Evolutionary conservation across 768 basidiomycete genomes (phyloP), one percentile per base, ranked within the genome.

Genomic region (Rhizopogon salebrosus): DNA sequence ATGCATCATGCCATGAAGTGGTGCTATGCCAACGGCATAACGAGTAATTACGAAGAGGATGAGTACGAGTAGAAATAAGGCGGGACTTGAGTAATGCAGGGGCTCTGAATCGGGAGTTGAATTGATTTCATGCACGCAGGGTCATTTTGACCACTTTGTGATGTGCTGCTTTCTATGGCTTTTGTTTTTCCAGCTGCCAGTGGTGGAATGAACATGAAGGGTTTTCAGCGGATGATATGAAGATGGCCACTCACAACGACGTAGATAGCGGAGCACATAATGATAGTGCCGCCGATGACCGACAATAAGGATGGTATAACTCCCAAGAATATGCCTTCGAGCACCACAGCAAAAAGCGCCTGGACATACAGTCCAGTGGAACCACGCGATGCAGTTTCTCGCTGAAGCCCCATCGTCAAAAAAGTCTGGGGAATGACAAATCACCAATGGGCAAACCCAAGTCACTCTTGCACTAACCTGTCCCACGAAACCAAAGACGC

Each of bases 241-340:
- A n/a, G n/a, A n/a, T n/a, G 13, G 22, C 22, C 11, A 66, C 80
- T 56, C 66, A 89, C 85, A 7, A 80, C 85, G 29, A 85, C 79
- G 62, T 80, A 89, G 23, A 84, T 57, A 0, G 87, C 87, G 9
- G 80, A 77, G 1, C 71, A 57, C 34, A 89, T 65, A 57, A 90
- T 92, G 54, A 90, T 79, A 5, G 72, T 29, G 3, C 82, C 83
- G 1, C 90, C 90, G 10, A 83, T 55, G 4, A 85, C 60, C 1
- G 84, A 86, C 20, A 87, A 69, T 4, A 73, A 59, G 2, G 84
- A 78, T 0, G 87, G 87, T 4, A 70, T 63, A 2, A 75, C 75
- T 48, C 80, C 71, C 65, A 91, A 89, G 57, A 87, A 76, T 27
- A 85, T 56, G 4, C 79, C 72, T 61, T 93, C 87, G 13, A 89